These are phyloP conservation scores for Quercus cerris DNA, from an alignment of 306 rosid species.

Conservation along the genomic window DNA sequence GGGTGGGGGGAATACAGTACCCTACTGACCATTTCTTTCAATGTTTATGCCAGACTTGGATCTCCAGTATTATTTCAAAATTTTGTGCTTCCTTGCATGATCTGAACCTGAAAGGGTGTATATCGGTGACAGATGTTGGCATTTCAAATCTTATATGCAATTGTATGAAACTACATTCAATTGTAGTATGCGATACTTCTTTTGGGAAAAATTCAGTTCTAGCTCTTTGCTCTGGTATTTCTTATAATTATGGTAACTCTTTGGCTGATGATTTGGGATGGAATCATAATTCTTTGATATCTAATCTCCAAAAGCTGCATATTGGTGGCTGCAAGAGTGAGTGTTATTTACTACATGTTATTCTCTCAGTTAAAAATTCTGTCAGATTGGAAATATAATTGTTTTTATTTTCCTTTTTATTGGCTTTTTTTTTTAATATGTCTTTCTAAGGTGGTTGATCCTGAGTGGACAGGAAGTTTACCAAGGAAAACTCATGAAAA, in stretches of 20 bases:
- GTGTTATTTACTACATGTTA: constrained; percentile 15
- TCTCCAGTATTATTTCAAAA: constrained; percentile 52
- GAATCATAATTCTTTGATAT: constrained; percentile 35
- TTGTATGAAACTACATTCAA: constrained; percentile 49
- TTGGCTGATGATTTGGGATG: constrained; percentile 29
- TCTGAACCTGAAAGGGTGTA: constrained; percentile 73
- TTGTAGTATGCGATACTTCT: constrained; percentile 64
- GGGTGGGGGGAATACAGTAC: no score
- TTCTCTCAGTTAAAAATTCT: constrained; percentile 12
- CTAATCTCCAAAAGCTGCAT: constrained; percentile 64
- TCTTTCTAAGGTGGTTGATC: background rate
- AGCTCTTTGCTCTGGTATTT: constrained; percentile 57
- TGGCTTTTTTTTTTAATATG: background rate
- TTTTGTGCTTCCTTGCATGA: constrained; percentile 49
- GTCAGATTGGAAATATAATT: constrained; percentile 8
- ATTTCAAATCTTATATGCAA: constrained; percentile 49
- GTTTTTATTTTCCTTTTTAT: background rate
- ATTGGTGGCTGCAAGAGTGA: constrained; percentile 78
- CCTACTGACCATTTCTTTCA: background rate
- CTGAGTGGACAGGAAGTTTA: background rate
- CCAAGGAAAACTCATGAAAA: no score
- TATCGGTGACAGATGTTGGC: constrained; percentile 64
- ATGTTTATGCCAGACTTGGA: constrained; percentile 50
- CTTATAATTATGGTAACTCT: constrained; percentile 26
- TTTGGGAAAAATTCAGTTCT: constrained; percentile 63